phyloP scores from a whole-genome alignment of 768 basidiomycete genomes.

The Rhizopogon salebrosus region DNA sequence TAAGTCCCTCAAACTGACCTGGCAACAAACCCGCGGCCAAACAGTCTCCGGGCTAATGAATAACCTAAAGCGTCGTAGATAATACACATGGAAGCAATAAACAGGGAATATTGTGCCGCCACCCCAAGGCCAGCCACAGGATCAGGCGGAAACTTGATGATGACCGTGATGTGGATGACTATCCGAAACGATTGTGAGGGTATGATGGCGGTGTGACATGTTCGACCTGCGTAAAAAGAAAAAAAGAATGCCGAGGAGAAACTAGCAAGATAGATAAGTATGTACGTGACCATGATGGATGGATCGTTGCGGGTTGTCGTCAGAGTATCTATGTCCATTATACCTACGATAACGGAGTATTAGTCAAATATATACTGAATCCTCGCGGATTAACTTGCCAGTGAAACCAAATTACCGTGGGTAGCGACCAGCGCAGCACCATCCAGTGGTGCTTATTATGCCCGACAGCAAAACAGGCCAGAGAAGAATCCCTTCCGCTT shows the following conservation, averaged over 20 bases:
- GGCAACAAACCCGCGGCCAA: conserved; percentile 8
- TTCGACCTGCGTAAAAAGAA: conserved; percentile 23
- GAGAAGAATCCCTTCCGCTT: conserved; percentile 60
- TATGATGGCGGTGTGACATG: conserved; percentile 23
- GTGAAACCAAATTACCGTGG: conserved; percentile 15
- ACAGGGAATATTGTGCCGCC: conserved; percentile 17
- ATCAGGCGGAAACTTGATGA: conserved; percentile 4
- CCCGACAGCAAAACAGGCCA: conserved; percentile 65
- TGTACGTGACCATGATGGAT: conserved; percentile 26
- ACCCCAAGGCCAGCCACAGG: conserved; percentile 4
- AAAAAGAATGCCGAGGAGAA: conserved; percentile 20
- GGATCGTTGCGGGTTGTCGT: conserved; percentile 29
- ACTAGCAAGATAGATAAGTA: conserved; percentile 28
- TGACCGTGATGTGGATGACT: conserved; percentile 8
- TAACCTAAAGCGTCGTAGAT: conserved; percentile 23
- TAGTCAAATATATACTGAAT: not conserved
- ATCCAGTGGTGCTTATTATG: conserved; percentile 33
- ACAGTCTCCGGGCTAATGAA: conserved; percentile 8
- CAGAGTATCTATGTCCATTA: conserved; percentile 17
- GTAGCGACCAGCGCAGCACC: conserved; percentile 16
- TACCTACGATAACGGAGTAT: conserved; percentile 10
- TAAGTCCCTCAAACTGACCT: conserved; percentile 6
- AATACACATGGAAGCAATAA: conserved; percentile 27
- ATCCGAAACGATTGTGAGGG: conserved; percentile 23
- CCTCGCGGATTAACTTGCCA: not conserved